Evolutionary conservation across 257 asterid species (phyloP).

Genomic region (Prunella vulgaris): DNA sequence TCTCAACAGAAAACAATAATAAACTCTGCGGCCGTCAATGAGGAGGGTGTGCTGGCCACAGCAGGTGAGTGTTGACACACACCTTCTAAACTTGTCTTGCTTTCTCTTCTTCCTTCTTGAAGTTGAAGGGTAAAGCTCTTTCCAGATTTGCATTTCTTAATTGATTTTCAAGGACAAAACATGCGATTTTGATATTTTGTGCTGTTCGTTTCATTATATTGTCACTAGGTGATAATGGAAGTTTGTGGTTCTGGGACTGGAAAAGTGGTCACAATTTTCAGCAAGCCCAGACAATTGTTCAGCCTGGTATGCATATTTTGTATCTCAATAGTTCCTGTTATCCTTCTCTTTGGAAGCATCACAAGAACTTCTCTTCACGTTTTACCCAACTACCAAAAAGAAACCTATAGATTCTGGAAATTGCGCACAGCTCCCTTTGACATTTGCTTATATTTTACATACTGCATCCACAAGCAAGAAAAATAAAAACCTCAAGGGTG

Average conservation of each 20-base stretch:
- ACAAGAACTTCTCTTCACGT: background rate
- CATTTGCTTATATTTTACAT: background rate
- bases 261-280: constrained; percentile 96
- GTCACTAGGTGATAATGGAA: constrained; percentile 83
- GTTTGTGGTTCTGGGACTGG: constrained; percentile 99
- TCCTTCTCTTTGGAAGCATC: background rate
- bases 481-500: background rate
- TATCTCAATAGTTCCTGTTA: background rate
- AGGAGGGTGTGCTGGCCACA: constrained; percentile 81
- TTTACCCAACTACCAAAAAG: background rate
- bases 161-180: background rate
- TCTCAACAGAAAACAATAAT: constrained; percentile 96
- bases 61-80: constrained; percentile 57
- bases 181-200: background rate
- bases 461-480: background rate
- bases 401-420: background rate
- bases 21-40: constrained; percentile 84
- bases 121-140: background rate
- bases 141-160: background rate
- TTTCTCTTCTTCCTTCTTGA: background rate
- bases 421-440: background rate
- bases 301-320: constrained; percentile 60
- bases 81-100: background rate
- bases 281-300: constrained; percentile 91
- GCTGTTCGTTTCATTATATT: constrained; percentile 8